Conservation (phyloP, 2,329 filamentous ascomycete genomes). For the Talaromyces marneffei region DNA sequence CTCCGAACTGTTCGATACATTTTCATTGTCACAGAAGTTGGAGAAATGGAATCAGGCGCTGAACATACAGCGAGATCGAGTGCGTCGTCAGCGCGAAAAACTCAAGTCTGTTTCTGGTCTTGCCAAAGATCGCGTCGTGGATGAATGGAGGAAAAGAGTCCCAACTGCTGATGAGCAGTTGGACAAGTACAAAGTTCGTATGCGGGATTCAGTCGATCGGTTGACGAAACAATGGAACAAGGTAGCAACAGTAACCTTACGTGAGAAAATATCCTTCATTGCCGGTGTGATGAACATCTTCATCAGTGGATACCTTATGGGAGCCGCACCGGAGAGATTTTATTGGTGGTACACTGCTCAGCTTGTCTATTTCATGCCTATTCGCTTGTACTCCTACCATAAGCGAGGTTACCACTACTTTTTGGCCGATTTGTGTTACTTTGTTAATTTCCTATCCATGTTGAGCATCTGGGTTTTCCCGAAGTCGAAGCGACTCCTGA, state of each 20-base stretch:
- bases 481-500: constrained; percentile 81
- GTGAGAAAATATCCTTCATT: constrained; percentile 95
- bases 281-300: constrained; percentile 96
- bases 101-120: constrained; percentile 68
- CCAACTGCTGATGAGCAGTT: constrained; percentile 88
- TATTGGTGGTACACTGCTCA: constrained; percentile 89
- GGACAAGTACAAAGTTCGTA: constrained; percentile 79
- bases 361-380: constrained; percentile 92
- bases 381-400: constrained; percentile 87
- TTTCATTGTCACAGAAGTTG: constrained; percentile 81
- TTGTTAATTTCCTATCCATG: constrained; percentile 82
- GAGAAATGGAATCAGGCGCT: constrained; percentile 84
- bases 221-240: constrained; percentile 82
- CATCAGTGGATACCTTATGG: constrained; percentile 88
- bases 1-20: constrained; percentile 88
- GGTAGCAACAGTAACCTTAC: constrained; percentile 75
- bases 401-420: constrained; percentile 94
- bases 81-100: constrained; percentile 74
- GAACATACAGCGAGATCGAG: constrained; percentile 75
- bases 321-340: constrained; percentile 76
- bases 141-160: constrained; percentile 82
- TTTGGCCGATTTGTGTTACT: constrained; percentile 94
- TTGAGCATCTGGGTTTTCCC: constrained; percentile 88
- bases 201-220: constrained; percentile 84
- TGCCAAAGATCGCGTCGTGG: constrained; percentile 84